Base-by-base conservation (phyloP, 1,284 basidiomycete genomes). In the Melampsora americana region DNA sequence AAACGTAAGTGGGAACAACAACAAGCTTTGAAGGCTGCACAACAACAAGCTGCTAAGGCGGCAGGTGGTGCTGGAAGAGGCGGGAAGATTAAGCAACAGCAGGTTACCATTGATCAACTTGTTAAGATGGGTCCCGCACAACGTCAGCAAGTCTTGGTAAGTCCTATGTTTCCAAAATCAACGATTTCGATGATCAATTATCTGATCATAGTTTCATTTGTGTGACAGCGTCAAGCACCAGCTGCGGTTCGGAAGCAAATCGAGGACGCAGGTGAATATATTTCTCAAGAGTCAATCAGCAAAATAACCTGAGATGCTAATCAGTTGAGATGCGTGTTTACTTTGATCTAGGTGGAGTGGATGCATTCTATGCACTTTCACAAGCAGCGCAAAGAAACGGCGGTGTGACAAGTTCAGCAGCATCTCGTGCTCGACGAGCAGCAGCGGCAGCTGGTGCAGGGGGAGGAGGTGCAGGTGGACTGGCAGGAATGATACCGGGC, bases 1-100 rank as follows among this genome's bases (percentile, higher is more conserved):
- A 97, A 96, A 87, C 92, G 92, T 79, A 93, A 94, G 80, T 93
- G 92, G 90, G 71, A 73, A 66, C 71, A 73, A 53, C 62, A 73
- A 32, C 64, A 73, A 42, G 69, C 69, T 32, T 53, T 72, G 28
- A 72, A 72, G 28, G 60, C 62, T 30, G 62, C 62, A 35, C 71
- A 73, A 32, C 71, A 73, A 60, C 71, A 73, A 42, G 28, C n/a
- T 56, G 65, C 64, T 6, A 73, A 66, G n/a, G 64, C 62, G 12
- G 66, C 56, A 42, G 56, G 56, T 50, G 71, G 71, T 35, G 64
- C 50, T 59, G 53, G 53, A 7, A 46, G 71, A 3, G 64, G 70
- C 9, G 70, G 61, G 2, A 73, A 66, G 23, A 50, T 73, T 16
- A 73, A 66, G 39, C 71, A 73, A 42, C 71, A 73, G 39, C 71